Conservation (phyloP, 768 basidiomycete genomes). For the Mycena metata region DNA sequence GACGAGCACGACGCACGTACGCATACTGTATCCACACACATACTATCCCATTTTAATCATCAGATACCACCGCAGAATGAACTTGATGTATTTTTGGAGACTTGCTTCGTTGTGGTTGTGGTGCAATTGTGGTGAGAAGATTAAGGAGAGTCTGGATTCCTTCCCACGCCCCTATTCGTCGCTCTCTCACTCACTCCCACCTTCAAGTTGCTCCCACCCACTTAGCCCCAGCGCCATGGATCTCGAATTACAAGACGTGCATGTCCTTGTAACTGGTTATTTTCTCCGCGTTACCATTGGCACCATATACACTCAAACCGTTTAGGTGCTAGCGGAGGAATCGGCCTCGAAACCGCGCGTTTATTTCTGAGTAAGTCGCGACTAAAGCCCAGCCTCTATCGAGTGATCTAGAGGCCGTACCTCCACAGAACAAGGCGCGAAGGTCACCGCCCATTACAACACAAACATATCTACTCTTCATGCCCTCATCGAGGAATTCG, state of each 20-base stretch:
- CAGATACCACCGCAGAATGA: no score
- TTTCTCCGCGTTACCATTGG: not conserved
- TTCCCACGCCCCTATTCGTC: no score
- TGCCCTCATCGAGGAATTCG: constrained; percentile 54
- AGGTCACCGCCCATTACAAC: constrained; percentile 81
- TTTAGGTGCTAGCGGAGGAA: constrained; percentile 81
- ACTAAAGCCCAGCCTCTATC: no score
- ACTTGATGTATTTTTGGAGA: no score
- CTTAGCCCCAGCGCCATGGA: constrained; percentile 47
- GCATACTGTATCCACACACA: no score
- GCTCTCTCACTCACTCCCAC: no score
- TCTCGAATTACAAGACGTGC: constrained; percentile 68
- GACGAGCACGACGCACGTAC: no score
- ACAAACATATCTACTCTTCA: constrained; percentile 60
- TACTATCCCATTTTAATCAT: not conserved
- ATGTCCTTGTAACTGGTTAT: constrained; percentile 77
- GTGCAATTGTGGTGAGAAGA: no score
- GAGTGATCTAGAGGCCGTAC: no score
- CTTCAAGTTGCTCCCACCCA: no score
- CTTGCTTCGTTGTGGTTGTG: no score
- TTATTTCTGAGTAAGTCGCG: constrained; percentile 65
- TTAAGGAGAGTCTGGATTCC: no score
- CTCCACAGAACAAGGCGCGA: constrained; percentile 72
- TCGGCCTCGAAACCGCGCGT: constrained; percentile 73
- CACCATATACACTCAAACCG: not conserved